Percentiles rank a stretch among this genome's conserved stretches.
Evolutionary conservation across 2,329 filamentous ascomycete species (phyloP).

Genomic region (Cadophora malorum): DNA sequence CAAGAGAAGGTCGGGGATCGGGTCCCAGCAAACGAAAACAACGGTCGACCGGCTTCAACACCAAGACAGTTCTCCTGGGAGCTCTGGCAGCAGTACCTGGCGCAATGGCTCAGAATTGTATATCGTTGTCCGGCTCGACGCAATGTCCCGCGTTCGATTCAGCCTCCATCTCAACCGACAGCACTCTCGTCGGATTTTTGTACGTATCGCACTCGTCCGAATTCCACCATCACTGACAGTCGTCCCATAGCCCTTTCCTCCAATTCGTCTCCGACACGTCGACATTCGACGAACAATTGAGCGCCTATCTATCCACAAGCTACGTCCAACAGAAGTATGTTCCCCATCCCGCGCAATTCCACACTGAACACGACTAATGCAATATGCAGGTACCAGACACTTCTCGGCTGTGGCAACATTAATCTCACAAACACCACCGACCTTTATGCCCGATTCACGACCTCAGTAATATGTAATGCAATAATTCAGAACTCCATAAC

Average conservation of each 20-base stretch:
- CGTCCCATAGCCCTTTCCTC: slow-evolving; percentile 75
- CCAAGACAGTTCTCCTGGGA: slow-evolving; percentile 40
- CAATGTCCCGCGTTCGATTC: slow-evolving; percentile 75
- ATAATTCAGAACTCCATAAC: slow-evolving; percentile 87
- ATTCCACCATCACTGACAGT: slow-evolving; percentile 31
- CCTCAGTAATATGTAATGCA: slow-evolving; percentile 88
- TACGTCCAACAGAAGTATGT: slow-evolving; percentile 82
- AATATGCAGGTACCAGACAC: slow-evolving; percentile 72
- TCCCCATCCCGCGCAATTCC: slow-evolving; percentile 4
- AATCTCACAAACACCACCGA: slow-evolving; percentile 79
- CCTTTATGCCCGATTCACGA: slow-evolving; percentile 93
- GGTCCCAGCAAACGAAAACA: slow-evolving; percentile 34
- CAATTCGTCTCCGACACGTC: slow-evolving; percentile 76
- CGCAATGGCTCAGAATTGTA: slow-evolving; percentile 51
- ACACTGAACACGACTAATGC: slow-evolving; percentile 37
- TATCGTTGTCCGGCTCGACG: slow-evolving; percentile 74
- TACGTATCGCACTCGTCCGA: slow-evolving; percentile 51
- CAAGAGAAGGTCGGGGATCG: slow-evolving; percentile 25
- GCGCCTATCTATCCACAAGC: slow-evolving; percentile 72
- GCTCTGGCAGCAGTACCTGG: slow-evolving; percentile 41
- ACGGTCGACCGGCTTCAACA: slow-evolving; percentile 35
- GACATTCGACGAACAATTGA: slow-evolving; percentile 80
- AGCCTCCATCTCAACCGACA: slow-evolving; percentile 73
- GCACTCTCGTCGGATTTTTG: slow-evolving; percentile 66
- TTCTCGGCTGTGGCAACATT: slow-evolving; percentile 81